Evolutionary conservation across 163 green algal species (phyloP).

Genomic region (Prototheca wickerhamii): DNA sequence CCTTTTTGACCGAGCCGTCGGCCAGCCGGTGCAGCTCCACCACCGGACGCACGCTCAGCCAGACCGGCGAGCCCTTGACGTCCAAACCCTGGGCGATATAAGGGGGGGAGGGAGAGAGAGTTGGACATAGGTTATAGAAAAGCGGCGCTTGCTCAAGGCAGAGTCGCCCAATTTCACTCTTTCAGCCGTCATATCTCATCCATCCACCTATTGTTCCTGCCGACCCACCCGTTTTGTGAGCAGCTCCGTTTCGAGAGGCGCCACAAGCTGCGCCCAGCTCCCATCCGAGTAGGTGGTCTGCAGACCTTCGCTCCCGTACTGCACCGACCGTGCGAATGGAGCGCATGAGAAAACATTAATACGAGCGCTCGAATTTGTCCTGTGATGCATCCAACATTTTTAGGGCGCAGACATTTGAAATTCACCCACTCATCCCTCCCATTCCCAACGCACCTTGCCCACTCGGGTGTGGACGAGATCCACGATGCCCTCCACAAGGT

Average conservation of each 20-base stretch:
- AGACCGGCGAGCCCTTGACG: constrained; percentile 31
- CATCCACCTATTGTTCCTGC: too few species aligned
- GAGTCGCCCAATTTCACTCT: not conserved
- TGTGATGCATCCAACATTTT: too few species aligned
- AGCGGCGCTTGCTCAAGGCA: not conserved
- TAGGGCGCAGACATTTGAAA: not conserved
- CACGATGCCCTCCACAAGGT: constrained; percentile 70
- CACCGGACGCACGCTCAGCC: constrained; percentile 58
- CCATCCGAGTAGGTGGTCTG: too few species aligned
- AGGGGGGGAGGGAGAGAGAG: not conserved
- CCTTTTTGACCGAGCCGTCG: constrained; percentile 74
- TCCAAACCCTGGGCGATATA: constrained; percentile 44
- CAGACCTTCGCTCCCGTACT: too few species aligned
- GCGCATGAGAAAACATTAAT: too few species aligned
- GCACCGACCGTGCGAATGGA: too few species aligned
- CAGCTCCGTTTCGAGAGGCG: too few species aligned
- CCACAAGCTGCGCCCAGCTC: too few species aligned
- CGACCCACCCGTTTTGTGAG: too few species aligned
- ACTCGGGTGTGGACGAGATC: not conserved
- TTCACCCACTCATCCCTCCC: not conserved
- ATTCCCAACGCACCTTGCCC: not conserved
- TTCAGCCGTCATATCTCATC: too few species aligned
- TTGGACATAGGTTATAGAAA: not conserved
- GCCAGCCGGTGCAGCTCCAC: constrained; percentile 46
- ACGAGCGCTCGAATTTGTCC: too few species aligned